phyloP scores from a whole-genome alignment of 192 early-diverging fungal genomes.

The Entophlyctis helioformis region DNA sequence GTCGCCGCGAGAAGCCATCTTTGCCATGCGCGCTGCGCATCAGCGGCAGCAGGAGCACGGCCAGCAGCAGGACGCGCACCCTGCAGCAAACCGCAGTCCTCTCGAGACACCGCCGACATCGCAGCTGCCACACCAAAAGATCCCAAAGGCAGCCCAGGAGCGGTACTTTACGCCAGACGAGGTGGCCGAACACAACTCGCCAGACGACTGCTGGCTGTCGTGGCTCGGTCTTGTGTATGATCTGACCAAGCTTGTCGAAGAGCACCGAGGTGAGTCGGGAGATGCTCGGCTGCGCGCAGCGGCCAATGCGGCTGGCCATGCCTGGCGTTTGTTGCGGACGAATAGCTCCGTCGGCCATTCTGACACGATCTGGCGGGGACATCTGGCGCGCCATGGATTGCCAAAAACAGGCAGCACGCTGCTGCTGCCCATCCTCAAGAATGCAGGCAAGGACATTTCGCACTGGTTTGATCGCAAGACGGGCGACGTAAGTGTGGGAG shows the following conservation, averaged over 20 bases:
- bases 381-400: too few species aligned
- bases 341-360: neutral
- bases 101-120: too few species aligned
- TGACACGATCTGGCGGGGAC: neutral
- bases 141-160: too few species aligned
- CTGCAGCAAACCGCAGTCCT: too few species aligned
- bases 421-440: slow-evolving; percentile 34
- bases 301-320: neutral
- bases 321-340: neutral
- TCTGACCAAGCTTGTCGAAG: slow-evolving; percentile 23
- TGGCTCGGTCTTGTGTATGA: slow-evolving; percentile 46
- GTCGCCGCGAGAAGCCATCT: too few species aligned
- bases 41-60: too few species aligned
- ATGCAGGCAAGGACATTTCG: slow-evolving; percentile 49
- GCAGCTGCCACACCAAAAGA: too few species aligned
- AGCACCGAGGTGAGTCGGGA: slow-evolving; percentile 10
- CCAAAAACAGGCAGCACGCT: slow-evolving; percentile 23
- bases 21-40: too few species aligned
- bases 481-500: slow-evolving; percentile 23
- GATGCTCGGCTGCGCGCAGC: too few species aligned
- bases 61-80: too few species aligned
- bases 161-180: slow-evolving; percentile 33
- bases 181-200: slow-evolving; percentile 38
- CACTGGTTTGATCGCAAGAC: slow-evolving; percentile 45
- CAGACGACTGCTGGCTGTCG: slow-evolving; percentile 41